Evolutionary conservation across 345 rosid species (phyloP).

Genomic region (Rhodamnia argentea): DNA sequence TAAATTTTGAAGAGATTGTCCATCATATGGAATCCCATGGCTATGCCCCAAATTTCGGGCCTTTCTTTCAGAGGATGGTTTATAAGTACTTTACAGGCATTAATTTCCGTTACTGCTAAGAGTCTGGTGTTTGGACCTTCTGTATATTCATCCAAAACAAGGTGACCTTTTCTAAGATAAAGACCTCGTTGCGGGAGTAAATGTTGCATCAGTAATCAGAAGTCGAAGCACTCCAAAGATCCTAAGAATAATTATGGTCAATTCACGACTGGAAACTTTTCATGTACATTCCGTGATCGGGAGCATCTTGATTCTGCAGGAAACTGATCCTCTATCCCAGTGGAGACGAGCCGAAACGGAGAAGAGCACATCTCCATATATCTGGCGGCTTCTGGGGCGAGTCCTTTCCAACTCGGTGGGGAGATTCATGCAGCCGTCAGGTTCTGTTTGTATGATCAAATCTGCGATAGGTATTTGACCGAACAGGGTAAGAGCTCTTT

Average conservation of each 20-base stretch:
- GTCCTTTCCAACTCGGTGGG: not conserved
- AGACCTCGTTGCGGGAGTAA: not conserved
- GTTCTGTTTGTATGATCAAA: slow-evolving; percentile 1
- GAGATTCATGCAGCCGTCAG: not conserved
- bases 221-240: not conserved
- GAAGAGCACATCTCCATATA: not conserved
- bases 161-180: not conserved
- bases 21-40: not conserved
- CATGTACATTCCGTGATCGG: not conserved
- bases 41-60: not conserved
- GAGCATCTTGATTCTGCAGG: not conserved
- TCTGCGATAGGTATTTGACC: not conserved
- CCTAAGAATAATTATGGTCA: not conserved
- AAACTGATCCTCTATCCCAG: not conserved
- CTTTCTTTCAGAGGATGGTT: not conserved
- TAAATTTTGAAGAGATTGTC: too few species aligned
- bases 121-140: not conserved
- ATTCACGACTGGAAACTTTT: not conserved
- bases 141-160: not conserved
- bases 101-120: not conserved
- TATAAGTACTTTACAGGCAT: not conserved
- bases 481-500: not conserved
- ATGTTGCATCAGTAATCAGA: not conserved
- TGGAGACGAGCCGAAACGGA: not conserved
- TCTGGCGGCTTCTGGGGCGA: not conserved